Percentiles rank a stretch among this genome's conserved stretches.
Conservation (phyloP, 345 rosid species). For the Angophora floribunda region DNA sequence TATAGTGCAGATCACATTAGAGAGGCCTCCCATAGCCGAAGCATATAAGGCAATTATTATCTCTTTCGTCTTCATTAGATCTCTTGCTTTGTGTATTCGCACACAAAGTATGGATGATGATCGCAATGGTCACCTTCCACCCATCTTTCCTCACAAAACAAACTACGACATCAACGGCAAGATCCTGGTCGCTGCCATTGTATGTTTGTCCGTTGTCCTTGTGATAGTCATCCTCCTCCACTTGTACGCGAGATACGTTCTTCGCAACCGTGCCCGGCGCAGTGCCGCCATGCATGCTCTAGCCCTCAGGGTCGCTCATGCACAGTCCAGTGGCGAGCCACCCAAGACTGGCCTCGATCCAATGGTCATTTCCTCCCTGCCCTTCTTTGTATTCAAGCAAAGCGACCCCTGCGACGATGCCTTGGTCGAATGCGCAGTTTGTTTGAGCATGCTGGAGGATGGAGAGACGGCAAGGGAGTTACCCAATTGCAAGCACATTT, state of each 20-base stretch:
- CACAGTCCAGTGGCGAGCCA: slow-evolving; percentile 7
- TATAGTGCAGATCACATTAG: background rate
- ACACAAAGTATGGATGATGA: background rate
- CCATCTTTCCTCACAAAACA: background rate
- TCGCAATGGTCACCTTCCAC: background rate
- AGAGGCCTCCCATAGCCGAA: background rate
- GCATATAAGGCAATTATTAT: background rate
- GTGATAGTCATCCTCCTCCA: slow-evolving; percentile 24
- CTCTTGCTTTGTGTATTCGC: background rate
- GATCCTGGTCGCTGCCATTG: slow-evolving; percentile 31
- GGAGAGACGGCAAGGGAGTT: slow-evolving; percentile 49
- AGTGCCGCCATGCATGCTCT: slow-evolving; percentile 4
- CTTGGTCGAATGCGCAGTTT: slow-evolving; percentile 49
- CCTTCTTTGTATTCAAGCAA: slow-evolving; percentile 24
- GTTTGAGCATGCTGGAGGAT: slow-evolving; percentile 54
- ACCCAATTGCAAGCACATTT: slow-evolving; percentile 73
- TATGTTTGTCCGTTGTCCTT: slow-evolving; percentile 28
- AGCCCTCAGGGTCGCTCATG: background rate
- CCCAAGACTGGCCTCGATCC: slow-evolving; percentile 38
- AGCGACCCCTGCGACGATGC: background rate
- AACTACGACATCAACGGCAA: slow-evolving; percentile 18
- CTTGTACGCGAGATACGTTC: slow-evolving; percentile 31
- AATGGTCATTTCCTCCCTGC: slow-evolving; percentile 38
- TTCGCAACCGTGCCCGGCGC: slow-evolving; percentile 18
- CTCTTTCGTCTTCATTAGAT: background rate